phyloP scores from a whole-genome alignment of 2,329 filamentous ascomycete genomes.

The Colletotrichum liaoningense region DNA sequence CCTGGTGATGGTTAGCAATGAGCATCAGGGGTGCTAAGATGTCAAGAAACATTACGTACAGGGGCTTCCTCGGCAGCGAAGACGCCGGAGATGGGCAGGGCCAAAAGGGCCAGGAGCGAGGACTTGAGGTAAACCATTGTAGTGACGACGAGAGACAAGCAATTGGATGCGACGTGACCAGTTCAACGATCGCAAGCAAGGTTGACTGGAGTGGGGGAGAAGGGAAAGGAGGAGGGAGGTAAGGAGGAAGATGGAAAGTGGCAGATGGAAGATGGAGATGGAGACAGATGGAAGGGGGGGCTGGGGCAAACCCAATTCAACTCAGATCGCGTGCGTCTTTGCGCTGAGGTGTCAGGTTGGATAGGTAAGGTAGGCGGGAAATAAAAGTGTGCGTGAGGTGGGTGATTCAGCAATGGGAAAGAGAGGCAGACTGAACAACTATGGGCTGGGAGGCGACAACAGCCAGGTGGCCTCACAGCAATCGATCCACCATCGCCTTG shows the following conservation, averaged over 20 bases:
- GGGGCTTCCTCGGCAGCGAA: constrained; percentile 65
- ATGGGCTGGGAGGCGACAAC: not conserved
- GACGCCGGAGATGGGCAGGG: constrained; percentile 74
- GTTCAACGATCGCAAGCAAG: constrained; percentile 45
- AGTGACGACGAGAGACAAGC: constrained; percentile 33
- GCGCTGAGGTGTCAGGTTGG: constrained; percentile 19
- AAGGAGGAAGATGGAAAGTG: constrained; percentile 2
- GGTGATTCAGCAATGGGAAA: constrained; percentile 11
- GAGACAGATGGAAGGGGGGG: not conserved
- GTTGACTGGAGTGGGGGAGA: constrained; percentile 4
- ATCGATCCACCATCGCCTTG: constrained; percentile 29
- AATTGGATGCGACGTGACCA: constrained; percentile 32
- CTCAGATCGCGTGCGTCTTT: constrained; percentile 15
- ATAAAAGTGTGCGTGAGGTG: constrained; percentile 23
- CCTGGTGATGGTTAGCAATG: constrained; percentile 34
- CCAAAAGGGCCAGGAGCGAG: constrained; percentile 77
- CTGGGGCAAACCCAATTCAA: constrained; percentile 5
- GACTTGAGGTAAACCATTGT: constrained; percentile 81
- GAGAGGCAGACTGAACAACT: not conserved
- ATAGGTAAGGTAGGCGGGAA: constrained; percentile 21
- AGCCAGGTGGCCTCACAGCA: constrained; percentile 35
- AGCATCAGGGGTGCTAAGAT: not conserved
- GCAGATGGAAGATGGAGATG: not conserved
- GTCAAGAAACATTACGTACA: constrained; percentile 56
- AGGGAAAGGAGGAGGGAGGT: not conserved